A percentile compares a stretch with the other conserved stretches of the same genome.
phyloP scores from a whole-genome alignment of 2,329 filamentous ascomycete species.

The Pyrenochaeta sp. region DNA sequence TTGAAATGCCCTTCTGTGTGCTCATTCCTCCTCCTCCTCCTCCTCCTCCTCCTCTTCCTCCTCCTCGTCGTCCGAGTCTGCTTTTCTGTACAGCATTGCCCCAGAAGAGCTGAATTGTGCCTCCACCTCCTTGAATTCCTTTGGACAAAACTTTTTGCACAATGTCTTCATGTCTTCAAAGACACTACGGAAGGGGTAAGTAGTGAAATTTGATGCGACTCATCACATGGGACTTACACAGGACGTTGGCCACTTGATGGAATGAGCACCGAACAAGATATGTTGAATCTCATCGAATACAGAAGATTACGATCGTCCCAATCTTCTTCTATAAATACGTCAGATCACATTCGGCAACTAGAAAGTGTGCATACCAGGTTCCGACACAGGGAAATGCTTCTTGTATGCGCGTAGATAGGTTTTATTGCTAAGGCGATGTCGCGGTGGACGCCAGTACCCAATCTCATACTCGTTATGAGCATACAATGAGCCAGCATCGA shows the following conservation, averaged over 20 bases:
- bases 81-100: too few species aligned
- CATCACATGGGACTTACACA: neutral
- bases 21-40: too few species aligned
- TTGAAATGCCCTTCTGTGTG: too few species aligned
- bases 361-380: too few species aligned
- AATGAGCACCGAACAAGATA: conserved; percentile 1
- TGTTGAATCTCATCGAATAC: conserved; percentile 13
- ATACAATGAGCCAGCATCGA: conserved; percentile 14
- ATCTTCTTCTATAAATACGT: too few species aligned
- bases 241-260: conserved; percentile 7
- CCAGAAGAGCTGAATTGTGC: too few species aligned
- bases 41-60: too few species aligned
- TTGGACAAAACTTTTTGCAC: neutral
- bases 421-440: conserved; percentile 9
- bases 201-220: too few species aligned
- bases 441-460: conserved; percentile 12
- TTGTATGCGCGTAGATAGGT: conserved; percentile 8
- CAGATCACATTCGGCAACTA: too few species aligned
- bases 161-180: neutral
- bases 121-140: too few species aligned
- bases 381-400: conserved; percentile 8
- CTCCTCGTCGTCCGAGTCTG: too few species aligned
- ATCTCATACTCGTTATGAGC: conserved; percentile 18
- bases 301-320: conserved; percentile 15
- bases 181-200: neutral